These are phyloP conservation scores for Cucurbita argyrosperma DNA, from an alignment of 306 rosid species.

Conservation along the genomic window DNA sequence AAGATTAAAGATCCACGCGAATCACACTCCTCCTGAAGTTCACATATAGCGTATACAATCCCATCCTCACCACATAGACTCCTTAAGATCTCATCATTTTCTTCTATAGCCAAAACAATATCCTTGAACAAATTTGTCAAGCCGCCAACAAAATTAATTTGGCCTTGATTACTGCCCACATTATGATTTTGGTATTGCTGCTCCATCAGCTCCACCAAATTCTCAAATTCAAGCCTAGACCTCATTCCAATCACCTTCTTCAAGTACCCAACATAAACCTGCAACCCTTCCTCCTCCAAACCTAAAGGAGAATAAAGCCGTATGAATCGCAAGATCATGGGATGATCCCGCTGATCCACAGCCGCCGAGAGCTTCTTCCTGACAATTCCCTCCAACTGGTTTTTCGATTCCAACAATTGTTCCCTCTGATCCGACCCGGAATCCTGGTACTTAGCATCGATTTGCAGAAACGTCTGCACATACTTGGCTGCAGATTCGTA, in stretches of 20 bases:
- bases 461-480: slow-evolving; percentile 50
- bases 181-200: slow-evolving; percentile 15
- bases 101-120: slow-evolving; percentile 71
- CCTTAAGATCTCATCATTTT: slow-evolving; percentile 62
- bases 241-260: slow-evolving; percentile 90
- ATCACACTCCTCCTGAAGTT: slow-evolving; percentile 96
- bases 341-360: slow-evolving; percentile 72
- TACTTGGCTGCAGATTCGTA: slow-evolving; percentile 52
- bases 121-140: slow-evolving; percentile 86
- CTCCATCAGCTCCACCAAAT: slow-evolving; percentile 58
- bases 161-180: slow-evolving; percentile 16
- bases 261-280: slow-evolving; percentile 73
- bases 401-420: slow-evolving; percentile 43
- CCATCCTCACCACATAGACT: slow-evolving; percentile 95
- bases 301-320: slow-evolving; percentile 57
- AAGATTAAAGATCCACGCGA: slow-evolving; percentile 61
- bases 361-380: slow-evolving; percentile 58
- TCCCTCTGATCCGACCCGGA: slow-evolving; percentile 71
- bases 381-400: slow-evolving; percentile 56
- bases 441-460: slow-evolving; percentile 57
- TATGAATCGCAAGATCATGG: slow-evolving; percentile 44
- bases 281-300: slow-evolving; percentile 79
- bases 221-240: slow-evolving; percentile 67
- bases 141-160: slow-evolving; percentile 55
- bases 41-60: slow-evolving; percentile 78